Conservation (phyloP, 1,284 basidiomycete species). For the Ganoderma sp. region DNA sequence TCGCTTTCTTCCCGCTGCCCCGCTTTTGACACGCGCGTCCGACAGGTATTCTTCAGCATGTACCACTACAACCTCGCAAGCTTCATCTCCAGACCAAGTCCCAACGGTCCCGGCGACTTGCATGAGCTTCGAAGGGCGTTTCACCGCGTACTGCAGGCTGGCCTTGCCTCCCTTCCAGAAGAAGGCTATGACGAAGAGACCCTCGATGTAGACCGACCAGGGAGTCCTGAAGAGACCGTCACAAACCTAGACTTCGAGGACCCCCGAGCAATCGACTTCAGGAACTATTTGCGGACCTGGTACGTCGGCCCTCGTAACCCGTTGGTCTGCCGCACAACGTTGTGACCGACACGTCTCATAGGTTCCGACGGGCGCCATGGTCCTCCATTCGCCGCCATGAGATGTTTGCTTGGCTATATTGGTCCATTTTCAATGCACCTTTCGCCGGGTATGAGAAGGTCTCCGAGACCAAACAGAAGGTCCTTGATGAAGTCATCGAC, state of each 20-base stretch:
- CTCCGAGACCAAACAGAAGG: slow-evolving; percentile 50
- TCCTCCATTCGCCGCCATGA: slow-evolving; percentile 70
- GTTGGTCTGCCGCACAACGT: too few species aligned
- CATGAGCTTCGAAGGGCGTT: slow-evolving; percentile 66
- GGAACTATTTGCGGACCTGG: slow-evolving; percentile 71
- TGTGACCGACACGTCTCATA: slow-evolving; percentile 32
- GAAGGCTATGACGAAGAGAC: slow-evolving; percentile 62
- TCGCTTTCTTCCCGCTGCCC: slow-evolving; percentile 5
- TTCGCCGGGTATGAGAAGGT: slow-evolving; percentile 58
- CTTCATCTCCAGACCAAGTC: slow-evolving; percentile 58
- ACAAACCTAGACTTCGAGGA: slow-evolving; percentile 64
- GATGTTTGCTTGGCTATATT: slow-evolving; percentile 81
- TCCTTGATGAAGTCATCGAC: slow-evolving; percentile 64
- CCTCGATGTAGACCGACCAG: slow-evolving; percentile 55
- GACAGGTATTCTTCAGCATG: slow-evolving; percentile 80
- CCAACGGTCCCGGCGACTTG: slow-evolving; percentile 53
- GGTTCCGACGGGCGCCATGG: slow-evolving; percentile 82
- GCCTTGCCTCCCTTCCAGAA: slow-evolving; percentile 60
- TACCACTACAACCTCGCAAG: slow-evolving; percentile 67
- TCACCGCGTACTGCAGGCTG: slow-evolving; percentile 64
- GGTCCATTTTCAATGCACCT: slow-evolving; percentile 78
- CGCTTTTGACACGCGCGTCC: slow-evolving; percentile 11
- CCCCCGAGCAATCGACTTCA: slow-evolving; percentile 78
- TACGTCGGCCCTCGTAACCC: slow-evolving; percentile 34
- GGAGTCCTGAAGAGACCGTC: slow-evolving; percentile 66